Evolutionary conservation across 2,329 filamentous ascomycete genomes (phyloP).

Genomic region (Ilyonectria destructans): DNA sequence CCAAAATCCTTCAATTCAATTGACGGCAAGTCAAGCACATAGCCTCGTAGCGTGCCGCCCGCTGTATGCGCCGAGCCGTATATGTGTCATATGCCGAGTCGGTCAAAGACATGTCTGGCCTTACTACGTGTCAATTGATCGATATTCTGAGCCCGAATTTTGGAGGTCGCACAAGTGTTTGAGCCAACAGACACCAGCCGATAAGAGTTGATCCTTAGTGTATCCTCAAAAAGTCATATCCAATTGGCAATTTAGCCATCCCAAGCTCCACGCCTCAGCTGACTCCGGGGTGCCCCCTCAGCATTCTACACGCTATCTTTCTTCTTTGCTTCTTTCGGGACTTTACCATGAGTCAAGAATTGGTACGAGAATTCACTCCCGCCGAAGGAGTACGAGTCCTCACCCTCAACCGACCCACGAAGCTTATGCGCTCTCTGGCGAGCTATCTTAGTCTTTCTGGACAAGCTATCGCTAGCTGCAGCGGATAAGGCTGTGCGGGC

Average conservation of each 20-base stretch:
- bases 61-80: slow-evolving; percentile 1
- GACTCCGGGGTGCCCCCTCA: not conserved
- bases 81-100: slow-evolving; percentile 13
- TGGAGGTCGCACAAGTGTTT: slow-evolving; percentile 18
- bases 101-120: slow-evolving; percentile 15
- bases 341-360: slow-evolving; percentile 35
- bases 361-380: slow-evolving; percentile 49
- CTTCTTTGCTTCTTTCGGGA: slow-evolving; percentile 1
- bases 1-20: slow-evolving; percentile 22
- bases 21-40: not conserved
- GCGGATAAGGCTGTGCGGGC: too few species aligned
- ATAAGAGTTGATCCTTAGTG: not conserved
- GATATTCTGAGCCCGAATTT: slow-evolving; percentile 13
- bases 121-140: slow-evolving; percentile 27
- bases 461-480: too few species aligned
- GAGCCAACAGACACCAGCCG: slow-evolving; percentile 24
- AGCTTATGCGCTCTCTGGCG: slow-evolving; percentile 70
- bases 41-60: slow-evolving; percentile 20
- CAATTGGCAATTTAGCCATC: not conserved
- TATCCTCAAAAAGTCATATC: not conserved
- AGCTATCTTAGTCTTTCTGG: slow-evolving; percentile 63
- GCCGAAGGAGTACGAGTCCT: slow-evolving; percentile 61
- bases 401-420: slow-evolving; percentile 68
- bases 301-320: not conserved
- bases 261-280: not conserved